Evolutionary conservation across 331 rosid species (phyloP), one percentile per base, ranked within the genome.

Genomic region (Quercus tomentella): DNA sequence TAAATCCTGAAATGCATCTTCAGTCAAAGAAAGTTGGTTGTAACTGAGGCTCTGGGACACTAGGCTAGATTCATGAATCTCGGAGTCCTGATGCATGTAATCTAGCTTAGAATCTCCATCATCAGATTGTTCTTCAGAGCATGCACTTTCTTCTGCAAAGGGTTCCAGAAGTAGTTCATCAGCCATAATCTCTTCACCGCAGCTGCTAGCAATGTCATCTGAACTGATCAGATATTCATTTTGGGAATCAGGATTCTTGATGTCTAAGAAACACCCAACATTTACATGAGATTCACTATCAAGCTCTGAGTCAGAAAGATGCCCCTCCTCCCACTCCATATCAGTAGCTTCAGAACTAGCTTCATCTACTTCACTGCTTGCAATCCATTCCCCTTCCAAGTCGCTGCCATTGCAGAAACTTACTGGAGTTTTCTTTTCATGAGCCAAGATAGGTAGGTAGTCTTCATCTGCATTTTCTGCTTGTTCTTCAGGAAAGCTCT

Each of bases 251-350:
- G 31, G 11, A 15, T 74, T 78, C 70, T 66, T 43, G 37, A 21
- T 72, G 76, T 60, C 69, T 20, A 78, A 80, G 41, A 79, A 80
- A 31, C 54, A 71, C 72, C 83, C 82, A 21, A 58, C 28, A 41
- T 33, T 77, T 41, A 85, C 77, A 18, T 81, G 82, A 22, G 74
- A 77, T 52, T 73, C 81, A 33, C 84, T 83, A 79, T 80, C 79
- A 0, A 72, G 72, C 73, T 83, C 69, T 51, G 78, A 69, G 41
- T 74, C 70, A 35, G 45, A 49, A 41, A 71, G 67, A 18, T 20
- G 74, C 62, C 78, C 87, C 68, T 83, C 85, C 43, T 89, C 89
- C 92, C 84, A 80, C 75, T 86, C 84, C 88, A 82, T 87, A 18
- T 70, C 77, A 4, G 60, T 35, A 28, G 73, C 75, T 78, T 82